A percentile compares a stretch with the other conserved stretches of the same genome.
Conservation (phyloP, 1,284 basidiomycete genomes). For the Melampsora larici-populina region DNA sequence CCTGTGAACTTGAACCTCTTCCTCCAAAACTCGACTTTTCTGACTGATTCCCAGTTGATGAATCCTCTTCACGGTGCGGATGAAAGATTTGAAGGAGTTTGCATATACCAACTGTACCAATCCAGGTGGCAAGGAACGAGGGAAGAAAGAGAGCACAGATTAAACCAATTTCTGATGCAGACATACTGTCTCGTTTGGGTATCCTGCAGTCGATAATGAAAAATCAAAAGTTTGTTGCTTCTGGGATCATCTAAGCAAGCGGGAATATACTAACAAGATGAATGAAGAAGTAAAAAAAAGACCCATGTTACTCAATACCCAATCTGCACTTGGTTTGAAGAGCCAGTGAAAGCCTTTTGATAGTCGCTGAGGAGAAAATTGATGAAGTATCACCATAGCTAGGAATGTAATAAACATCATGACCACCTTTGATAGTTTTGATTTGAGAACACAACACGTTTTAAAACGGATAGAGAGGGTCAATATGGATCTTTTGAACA, state of each 20-base stretch:
- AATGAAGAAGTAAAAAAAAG: constrained; percentile 43
- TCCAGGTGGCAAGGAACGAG: constrained; percentile 26
- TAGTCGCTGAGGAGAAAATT: background rate
- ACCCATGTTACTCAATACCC: constrained; percentile 35
- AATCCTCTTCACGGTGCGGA: too few species aligned
- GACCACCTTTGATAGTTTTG: background rate
- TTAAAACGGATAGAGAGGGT: too few species aligned
- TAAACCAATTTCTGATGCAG: constrained; percentile 35
- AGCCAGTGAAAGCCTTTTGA: background rate
- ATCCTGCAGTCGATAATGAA: constrained; percentile 2
- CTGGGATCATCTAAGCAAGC: too few species aligned
- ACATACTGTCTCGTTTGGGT: constrained; percentile 31
- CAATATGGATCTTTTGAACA: too few species aligned
- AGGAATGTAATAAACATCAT: background rate
- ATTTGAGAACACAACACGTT: background rate
- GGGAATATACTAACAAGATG: constrained; percentile 26
- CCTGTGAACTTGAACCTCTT: too few species aligned
- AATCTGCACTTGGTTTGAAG: constrained; percentile 28
- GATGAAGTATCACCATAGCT: background rate
- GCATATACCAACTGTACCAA: constrained; percentile 29
- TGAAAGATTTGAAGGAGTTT: background rate
- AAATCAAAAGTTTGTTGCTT: too few species aligned
- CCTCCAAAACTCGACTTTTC: too few species aligned
- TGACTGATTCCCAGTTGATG: too few species aligned
- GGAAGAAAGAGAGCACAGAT: constrained; percentile 37